Base-by-base conservation (phyloP, 306 rosid species). In the Lupinus albus region DNA sequence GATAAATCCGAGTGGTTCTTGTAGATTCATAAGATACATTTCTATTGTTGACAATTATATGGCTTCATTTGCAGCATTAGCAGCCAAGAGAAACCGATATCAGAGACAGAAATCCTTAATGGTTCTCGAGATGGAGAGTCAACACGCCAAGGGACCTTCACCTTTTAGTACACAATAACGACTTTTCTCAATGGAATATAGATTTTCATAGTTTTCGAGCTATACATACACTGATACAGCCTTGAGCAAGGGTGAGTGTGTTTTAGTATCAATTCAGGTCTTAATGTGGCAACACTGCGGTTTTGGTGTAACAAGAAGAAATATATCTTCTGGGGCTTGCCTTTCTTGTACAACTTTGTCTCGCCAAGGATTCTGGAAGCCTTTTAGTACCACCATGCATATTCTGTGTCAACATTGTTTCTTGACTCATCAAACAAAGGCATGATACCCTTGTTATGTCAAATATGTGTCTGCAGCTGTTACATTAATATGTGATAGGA, bases 61-160 rank as follows among this genome's bases (percentile, higher is more conserved):
- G 74, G 54, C 61, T 58, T 25, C 30, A 25, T 58, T 36, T 67
- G 76, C 91, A 93, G 98, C 97, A 51, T 87, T 93, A 65, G 80
- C 91, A 3, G 97, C 97, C 44, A 93, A 89, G 81, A 84, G 96
- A 80, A 89, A 85, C 82, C 63, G 89, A 58, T 93, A 89, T 67
- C 89, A 86, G 52, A 86, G 97, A 72, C 98, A 93, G 72, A 89
- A 93, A 79, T 89, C 95, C 17, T 77, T 93, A 67, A 88, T 88
- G 95, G 83, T 70, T 79, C 95, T 93, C 44, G 98, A 93, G 82
- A 88, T 93, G 98, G 98, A 93, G 76, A 93, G 98, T 71, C 96
- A 87, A 77, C 98, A 93, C 75, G 96, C 98, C 46, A 93, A 82
- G 85, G 93, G 93, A 78, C 83, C 84, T 74, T 76, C 95, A 52